A percentile compares a stretch with the other conserved stretches of the same genome.
phyloP scores from a whole-genome alignment of 257 asterid genomes.

The Lavandula angustifolia region DNA sequence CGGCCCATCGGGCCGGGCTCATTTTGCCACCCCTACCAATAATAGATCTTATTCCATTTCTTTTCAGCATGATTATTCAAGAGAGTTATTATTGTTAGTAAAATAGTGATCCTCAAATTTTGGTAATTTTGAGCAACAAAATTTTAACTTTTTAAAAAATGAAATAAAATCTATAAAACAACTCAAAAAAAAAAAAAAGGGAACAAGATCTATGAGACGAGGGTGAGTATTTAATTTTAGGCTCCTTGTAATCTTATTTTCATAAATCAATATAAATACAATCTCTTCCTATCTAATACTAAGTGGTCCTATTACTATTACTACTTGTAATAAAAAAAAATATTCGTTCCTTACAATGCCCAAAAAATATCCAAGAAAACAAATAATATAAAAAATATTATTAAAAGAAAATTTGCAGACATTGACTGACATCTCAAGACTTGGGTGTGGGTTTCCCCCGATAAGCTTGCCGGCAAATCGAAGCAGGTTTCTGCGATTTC shows the following conservation, averaged over 20 bases:
- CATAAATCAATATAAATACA: constrained; percentile 14
- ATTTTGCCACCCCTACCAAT: no score
- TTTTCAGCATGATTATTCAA: no score
- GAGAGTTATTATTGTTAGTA: no score
- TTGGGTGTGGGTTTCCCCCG: constrained; percentile 79
- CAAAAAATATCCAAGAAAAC: neutral
- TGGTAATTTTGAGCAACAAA: no score
- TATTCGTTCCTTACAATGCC: constrained; percentile 21
- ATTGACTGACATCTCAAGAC: constrained; percentile 38
- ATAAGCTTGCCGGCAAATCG: constrained; percentile 75
- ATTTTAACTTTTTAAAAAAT: no score
- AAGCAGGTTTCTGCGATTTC: constrained; percentile 78
- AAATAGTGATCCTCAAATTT: no score
- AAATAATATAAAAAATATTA: neutral
- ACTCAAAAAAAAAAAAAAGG: no score
- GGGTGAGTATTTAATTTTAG: no score
- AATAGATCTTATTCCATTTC: no score
- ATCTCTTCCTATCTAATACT: neutral
- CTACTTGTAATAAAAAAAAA: constrained; percentile 9
- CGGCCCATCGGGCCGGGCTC: no score
- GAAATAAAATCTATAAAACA: no score
- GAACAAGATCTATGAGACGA: no score
- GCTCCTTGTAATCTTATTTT: neutral
- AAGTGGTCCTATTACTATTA: constrained; percentile 20
- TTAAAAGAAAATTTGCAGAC: constrained; percentile 19